Evolutionary conservation across 352 stramenopile species (phyloP).

Genomic region (Blastocystis sp.): DNA sequence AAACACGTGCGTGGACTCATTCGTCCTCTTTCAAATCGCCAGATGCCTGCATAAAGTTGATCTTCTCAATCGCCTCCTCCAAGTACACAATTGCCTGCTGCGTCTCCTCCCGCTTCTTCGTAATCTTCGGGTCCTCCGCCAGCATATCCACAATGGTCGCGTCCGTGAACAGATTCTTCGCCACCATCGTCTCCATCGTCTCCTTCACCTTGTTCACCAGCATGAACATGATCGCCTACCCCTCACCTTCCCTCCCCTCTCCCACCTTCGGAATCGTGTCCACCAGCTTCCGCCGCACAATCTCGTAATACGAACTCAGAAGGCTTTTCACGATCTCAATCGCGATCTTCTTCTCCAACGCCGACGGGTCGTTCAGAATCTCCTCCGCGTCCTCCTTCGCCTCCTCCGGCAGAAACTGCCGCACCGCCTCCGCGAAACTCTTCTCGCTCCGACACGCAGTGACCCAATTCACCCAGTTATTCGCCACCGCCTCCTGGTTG

Average conservation of each 20-base stretch:
- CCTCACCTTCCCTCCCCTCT: not conserved
- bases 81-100: conserved; percentile 12
- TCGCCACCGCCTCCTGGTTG: not conserved
- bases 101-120: conserved; percentile 18
- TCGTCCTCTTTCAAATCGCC: not conserved
- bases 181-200: not conserved
- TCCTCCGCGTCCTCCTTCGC: not conserved
- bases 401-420: not conserved
- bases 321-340: conserved; percentile 4
- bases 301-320: conserved; percentile 1
- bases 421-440: not conserved
- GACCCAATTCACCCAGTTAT: not conserved
- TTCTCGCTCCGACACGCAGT: not conserved
- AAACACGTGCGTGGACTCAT: not conserved
- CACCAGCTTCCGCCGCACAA: not conserved
- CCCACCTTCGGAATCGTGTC: not conserved
- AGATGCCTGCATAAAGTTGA: conserved; percentile 13
- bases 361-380: not conserved
- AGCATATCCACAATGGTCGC: conserved; percentile 24
- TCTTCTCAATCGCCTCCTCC: conserved; percentile 30
- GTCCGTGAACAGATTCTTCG: not conserved
- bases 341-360: not conserved
- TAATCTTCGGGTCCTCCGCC: conserved; percentile 7
- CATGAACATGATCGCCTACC: conserved; percentile 10
- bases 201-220: conserved; percentile 16